These are phyloP conservation scores for Tephrocybe sp. DNA, from an alignment of 768 basidiomycete genomes.

Conservation along the genomic window DNA sequence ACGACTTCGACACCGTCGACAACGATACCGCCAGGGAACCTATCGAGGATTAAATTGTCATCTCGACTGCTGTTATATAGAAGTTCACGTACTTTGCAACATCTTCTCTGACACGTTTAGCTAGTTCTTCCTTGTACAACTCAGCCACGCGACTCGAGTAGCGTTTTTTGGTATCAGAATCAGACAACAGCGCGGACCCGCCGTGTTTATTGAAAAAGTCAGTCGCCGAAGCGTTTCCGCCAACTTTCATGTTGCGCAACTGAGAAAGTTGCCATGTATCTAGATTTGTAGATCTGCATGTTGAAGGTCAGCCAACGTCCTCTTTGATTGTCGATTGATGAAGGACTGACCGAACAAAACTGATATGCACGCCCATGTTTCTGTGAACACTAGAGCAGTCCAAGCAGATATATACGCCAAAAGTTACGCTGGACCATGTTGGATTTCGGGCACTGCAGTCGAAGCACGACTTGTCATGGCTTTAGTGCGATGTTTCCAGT, in stretches of 20 bases:
- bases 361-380: constrained; percentile 98
- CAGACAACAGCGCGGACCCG: constrained; percentile 62
- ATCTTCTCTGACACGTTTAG: constrained; percentile 78
- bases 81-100: constrained; percentile 46
- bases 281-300: constrained; percentile 89
- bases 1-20: constrained; percentile 76
- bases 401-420: constrained; percentile 95
- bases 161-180: constrained; percentile 83
- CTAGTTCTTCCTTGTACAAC: constrained; percentile 90
- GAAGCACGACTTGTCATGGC: constrained; percentile 58
- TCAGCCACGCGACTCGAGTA: constrained; percentile 84
- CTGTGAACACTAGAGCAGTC: constrained; percentile 95
- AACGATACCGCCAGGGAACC: constrained; percentile 72
- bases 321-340: background rate
- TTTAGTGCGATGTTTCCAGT: background rate
- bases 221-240: constrained; percentile 82
- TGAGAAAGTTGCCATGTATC: constrained; percentile 92
- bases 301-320: constrained; percentile 10
- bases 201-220: constrained; percentile 93
- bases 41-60: constrained; percentile 23
- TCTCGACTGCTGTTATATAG: background rate
- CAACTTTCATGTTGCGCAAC: constrained; percentile 94
- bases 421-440: constrained; percentile 96
- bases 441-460: constrained; percentile 96
- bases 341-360: constrained; percentile 80